phyloP scores from a whole-genome alignment of 495 filamentous ascomycete species.

The Penicillium herquei region DNA sequence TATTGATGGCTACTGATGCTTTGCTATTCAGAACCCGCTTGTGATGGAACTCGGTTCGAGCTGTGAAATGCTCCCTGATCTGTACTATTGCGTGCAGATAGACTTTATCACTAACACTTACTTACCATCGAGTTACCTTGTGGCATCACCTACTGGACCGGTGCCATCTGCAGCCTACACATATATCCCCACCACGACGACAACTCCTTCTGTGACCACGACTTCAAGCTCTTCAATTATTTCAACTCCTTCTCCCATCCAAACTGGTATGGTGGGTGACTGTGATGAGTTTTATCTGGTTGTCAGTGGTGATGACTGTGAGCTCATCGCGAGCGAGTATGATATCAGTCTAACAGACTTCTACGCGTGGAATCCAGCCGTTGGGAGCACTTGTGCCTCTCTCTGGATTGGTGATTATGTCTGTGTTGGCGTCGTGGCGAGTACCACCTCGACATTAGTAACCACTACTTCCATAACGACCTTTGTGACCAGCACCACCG shows the following conservation, averaged over 20 bases:
- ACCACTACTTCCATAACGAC: neutral
- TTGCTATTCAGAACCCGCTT: neutral
- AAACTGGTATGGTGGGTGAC: neutral
- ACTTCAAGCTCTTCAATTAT: neutral
- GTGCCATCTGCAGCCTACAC: no score
- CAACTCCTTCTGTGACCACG: neutral
- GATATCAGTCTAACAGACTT: neutral
- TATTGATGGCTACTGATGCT: neutral
- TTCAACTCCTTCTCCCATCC: neutral
- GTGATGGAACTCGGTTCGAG: neutral
- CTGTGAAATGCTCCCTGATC: neutral
- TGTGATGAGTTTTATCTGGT: neutral
- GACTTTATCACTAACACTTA: neutral
- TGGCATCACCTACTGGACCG: no score
- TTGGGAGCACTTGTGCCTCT: conserved; percentile 14
- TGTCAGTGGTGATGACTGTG: neutral
- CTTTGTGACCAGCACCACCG: conserved; percentile 4
- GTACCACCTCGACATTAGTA: neutral
- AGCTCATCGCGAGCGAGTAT: neutral
- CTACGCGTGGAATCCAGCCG: neutral
- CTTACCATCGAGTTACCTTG: no score
- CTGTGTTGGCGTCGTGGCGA: conserved; percentile 15
- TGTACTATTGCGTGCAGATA: neutral
- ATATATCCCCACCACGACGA: no score
- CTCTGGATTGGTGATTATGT: conserved; percentile 16